These are phyloP conservation scores for Candida taoyuanica DNA, from an alignment of 805 yeast species.

Conservation along the genomic window DNA sequence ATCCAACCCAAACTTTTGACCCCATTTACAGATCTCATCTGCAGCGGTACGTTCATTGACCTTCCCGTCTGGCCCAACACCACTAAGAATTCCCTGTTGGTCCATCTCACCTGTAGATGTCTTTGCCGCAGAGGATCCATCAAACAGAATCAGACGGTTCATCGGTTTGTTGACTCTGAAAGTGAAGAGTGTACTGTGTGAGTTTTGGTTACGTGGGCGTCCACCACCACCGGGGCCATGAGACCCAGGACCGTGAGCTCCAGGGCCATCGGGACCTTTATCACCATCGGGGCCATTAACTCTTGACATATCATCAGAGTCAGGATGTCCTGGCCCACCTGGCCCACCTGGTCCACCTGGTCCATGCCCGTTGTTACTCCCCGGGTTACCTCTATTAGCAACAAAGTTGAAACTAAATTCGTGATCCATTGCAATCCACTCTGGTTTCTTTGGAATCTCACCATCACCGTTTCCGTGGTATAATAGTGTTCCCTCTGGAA, in stretches of 20 bases:
- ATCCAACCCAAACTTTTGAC: slow-evolving; percentile 44
- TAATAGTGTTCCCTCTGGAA: slow-evolving; percentile 54
- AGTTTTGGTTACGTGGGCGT: slow-evolving; percentile 2
- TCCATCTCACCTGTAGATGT: slow-evolving; percentile 57
- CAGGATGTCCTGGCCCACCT: slow-evolving; percentile 1
- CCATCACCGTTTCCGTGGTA: slow-evolving; percentile 48
- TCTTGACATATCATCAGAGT: no score
- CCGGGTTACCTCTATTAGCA: slow-evolving; percentile 17
- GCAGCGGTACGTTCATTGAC: slow-evolving; percentile 44
- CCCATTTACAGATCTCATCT: slow-evolving; percentile 50
- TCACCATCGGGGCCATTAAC: neutral
- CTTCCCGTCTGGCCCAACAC: slow-evolving; percentile 28
- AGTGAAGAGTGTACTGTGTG: slow-evolving; percentile 34
- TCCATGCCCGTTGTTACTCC: slow-evolving; percentile 2
- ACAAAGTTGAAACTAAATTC: slow-evolving; percentile 56
- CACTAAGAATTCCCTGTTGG: slow-evolving; percentile 42
- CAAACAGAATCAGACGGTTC: slow-evolving; percentile 46
- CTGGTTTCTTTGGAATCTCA: slow-evolving; percentile 41
- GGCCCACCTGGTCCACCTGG: slow-evolving; percentile 11
- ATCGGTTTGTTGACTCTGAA: slow-evolving; percentile 45
- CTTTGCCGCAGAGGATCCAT: slow-evolving; percentile 70
- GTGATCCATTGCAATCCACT: slow-evolving; percentile 63
- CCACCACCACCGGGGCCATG: no score
- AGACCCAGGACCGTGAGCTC: no score
- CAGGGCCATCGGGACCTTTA: neutral